phyloP scores from a whole-genome alignment of 768 basidiomycete species.

The Tephrocybe rancida region DNA sequence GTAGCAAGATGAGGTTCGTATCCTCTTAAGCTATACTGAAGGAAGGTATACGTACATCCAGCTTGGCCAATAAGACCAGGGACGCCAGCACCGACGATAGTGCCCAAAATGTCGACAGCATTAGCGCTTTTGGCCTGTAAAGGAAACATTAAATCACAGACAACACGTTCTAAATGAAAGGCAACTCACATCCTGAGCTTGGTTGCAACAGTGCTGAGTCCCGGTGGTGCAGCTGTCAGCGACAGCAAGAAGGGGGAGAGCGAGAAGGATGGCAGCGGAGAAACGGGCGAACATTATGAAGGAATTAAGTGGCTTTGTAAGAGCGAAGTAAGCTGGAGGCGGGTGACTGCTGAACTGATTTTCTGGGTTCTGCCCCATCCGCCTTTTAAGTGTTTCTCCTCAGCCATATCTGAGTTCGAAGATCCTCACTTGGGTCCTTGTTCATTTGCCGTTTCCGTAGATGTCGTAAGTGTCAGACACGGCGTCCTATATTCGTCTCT shows the following conservation, averaged over 20 bases:
- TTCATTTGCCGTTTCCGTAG: too few relatives aligned
- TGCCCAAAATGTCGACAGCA: background rate
- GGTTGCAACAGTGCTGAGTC: constrained; percentile 2
- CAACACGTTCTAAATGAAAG: too few relatives aligned
- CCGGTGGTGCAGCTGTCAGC: background rate
- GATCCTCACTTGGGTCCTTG: too few relatives aligned
- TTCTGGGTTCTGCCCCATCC: too few relatives aligned
- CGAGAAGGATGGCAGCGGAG: constrained; percentile 5
- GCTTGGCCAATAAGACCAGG: background rate
- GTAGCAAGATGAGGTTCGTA: too few relatives aligned
- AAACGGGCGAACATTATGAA: constrained; percentile 9
- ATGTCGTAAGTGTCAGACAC: too few relatives aligned
- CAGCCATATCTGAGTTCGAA: too few relatives aligned
- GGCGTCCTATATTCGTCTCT: too few relatives aligned
- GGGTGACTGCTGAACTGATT: too few relatives aligned
- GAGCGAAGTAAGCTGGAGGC: too few relatives aligned
- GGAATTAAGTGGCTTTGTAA: background rate
- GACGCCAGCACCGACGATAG: background rate
- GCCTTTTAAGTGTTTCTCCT: too few relatives aligned
- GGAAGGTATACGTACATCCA: background rate
- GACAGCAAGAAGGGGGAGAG: constrained; percentile 4
- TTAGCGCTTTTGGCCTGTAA: background rate
- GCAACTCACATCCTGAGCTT: background rate
- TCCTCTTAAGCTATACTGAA: too few relatives aligned
- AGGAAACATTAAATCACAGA: background rate